Evolutionary conservation across 305 asterid genomes (phyloP), one percentile per base, ranked within the genome.

Genomic region (Fraxinus dipetala): DNA sequence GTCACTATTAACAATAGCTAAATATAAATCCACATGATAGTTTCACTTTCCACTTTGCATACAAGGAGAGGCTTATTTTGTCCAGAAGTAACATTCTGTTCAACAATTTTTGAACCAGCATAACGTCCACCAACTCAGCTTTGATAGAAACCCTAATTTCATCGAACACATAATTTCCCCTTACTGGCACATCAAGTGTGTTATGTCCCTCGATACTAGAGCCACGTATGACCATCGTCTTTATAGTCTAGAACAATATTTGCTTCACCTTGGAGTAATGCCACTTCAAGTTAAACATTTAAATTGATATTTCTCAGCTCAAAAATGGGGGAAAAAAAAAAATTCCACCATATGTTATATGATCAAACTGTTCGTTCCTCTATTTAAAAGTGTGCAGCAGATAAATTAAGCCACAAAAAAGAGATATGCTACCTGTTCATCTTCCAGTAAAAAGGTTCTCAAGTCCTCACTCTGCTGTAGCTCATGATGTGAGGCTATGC

Each of bases 401-500:
- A 31, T 30, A 69, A 24, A 63, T 63, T 9, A 63, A 69, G 75
- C 43, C 74, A 4, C 16, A 16, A 24, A 36, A 75, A 31, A 22
- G 36, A 36, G 28, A n/a, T 63, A 73, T 22, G 43, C 35, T 80
- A 89, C 92, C 92, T 87, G 92, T 75, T 89, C 92, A 86, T 89
- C 92, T 78, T 89, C 90, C 78, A 86, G 88, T 69, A 86, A 82
- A 85, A 89, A 89, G 36, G 80, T 86, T 81, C 87, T 84, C 83
- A 89, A 81, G 82, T 94, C 98, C 36, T 93, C 98, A 84, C 98
- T 92, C 72, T 89, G 91, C 86, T 73, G 91, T 83, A 95, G 98
- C 87, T 90, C 94, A 54, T 86, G 94, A 90, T 94, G 99, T 79
- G 95, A 89, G 81, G 98, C 97, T 79, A 95, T 88, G 72, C 98